Percentiles rank a stretch among this genome's conserved stretches.
phyloP scores from a whole-genome alignment of 345 rosid species.

The Raphanus raphanistrum region DNA sequence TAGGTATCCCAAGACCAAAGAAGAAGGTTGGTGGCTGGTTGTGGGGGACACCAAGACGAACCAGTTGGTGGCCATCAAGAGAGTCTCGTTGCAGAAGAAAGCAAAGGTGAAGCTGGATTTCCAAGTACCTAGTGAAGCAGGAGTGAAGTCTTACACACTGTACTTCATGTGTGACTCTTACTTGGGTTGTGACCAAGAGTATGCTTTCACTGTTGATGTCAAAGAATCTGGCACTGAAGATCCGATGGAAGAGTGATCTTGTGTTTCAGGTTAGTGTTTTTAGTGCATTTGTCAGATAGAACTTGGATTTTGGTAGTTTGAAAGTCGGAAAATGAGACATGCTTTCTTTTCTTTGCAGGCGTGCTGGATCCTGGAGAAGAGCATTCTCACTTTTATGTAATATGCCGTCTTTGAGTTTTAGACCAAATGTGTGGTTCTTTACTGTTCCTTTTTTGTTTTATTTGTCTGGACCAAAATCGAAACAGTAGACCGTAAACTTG shows the following conservation, averaged over 20 bases:
- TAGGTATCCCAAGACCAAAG: slow-evolving; percentile 73
- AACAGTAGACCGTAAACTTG: neutral
- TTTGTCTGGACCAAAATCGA: neutral
- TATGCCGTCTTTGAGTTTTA: too few species aligned
- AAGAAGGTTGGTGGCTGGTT: slow-evolving; percentile 98
- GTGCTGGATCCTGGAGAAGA: too few species aligned
- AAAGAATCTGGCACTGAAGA: slow-evolving; percentile 28
- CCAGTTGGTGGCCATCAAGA: slow-evolving; percentile 73
- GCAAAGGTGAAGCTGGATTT: slow-evolving; percentile 73
- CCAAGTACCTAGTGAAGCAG: slow-evolving; percentile 61
- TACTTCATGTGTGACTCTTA: slow-evolving; percentile 88
- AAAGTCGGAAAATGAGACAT: too few species aligned
- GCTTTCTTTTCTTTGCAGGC: too few species aligned
- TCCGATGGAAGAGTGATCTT: slow-evolving; percentile 31
- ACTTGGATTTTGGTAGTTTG: too few species aligned
- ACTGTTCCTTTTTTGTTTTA: too few species aligned
- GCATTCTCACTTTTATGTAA: too few species aligned
- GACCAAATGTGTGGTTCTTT: too few species aligned
- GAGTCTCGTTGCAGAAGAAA: slow-evolving; percentile 68
- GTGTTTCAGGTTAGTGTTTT: too few species aligned
- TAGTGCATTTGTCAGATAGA: too few species aligned
- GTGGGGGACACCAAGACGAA: slow-evolving; percentile 77
- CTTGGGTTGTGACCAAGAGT: slow-evolving; percentile 86
- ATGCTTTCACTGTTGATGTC: slow-evolving; percentile 56
- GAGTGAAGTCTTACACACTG: slow-evolving; percentile 57